Base-by-base conservation (phyloP, 2,329 filamentous ascomycete species). In the Scorias spongiosa region DNA sequence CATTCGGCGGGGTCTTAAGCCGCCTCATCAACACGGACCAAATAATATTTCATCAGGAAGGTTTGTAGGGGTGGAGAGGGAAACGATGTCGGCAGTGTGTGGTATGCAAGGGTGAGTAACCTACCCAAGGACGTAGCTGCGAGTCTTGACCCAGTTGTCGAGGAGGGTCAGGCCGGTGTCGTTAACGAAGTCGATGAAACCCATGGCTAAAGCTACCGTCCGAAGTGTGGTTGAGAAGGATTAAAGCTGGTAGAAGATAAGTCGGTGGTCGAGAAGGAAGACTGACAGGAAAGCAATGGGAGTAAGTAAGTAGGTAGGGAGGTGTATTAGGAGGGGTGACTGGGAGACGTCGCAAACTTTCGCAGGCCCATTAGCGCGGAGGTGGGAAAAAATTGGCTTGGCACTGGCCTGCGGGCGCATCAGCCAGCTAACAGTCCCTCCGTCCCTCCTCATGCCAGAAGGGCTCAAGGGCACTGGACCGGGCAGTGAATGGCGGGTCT, bases 11-110 rank as follows among this genome's bases (percentile, higher is more conserved):
- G 72, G 82, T 88, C 83, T 89, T 89, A 84, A 86, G 75, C 77
- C 81, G 80, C 79, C 81, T 89, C 82, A 76, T 84, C 79, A 89
- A 91, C 84, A 89, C 83, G 84, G 84, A 89, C 84, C 82, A 88
- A 88, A 80, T 72, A 36, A 72, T 47, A 74, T 82, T 74, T 88
- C 84, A 87, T 88, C 83, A 82, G 57, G 62, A 65, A 52, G 51
- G 53, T 36, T 36, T 9, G 50, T 50, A 51, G 49, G 47, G 46
- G 28, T 48, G 54, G 46, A 53, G 42, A 49, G 48, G 17, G 17
- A 37, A n/a, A 17, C 34, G 34, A n/a, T 37, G 34, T 6, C 34
- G 34, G 34, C 34, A 17, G 34, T n/a, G 17, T 37, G 38, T 18
- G 17, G 38, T 40, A 20, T 12, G 11, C 41, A 37, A 43, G 44